Evolutionary conservation across 768 basidiomycete species (phyloP).

Genomic region (Termitomyces sp.): DNA sequence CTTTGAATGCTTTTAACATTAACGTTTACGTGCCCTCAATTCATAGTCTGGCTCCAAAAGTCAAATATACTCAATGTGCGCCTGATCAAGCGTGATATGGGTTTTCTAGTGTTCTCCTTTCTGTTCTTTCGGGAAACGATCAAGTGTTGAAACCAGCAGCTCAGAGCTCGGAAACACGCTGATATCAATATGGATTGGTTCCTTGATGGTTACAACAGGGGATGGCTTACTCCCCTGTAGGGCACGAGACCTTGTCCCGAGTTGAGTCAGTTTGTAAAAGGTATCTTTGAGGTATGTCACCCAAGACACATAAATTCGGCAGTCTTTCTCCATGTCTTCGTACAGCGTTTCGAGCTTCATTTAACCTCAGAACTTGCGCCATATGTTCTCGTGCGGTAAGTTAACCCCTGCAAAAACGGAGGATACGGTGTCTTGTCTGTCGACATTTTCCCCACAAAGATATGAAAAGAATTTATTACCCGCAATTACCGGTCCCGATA

Average conservation of each 20-base stretch:
- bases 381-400: neutral
- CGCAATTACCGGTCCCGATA: constrained; percentile 9
- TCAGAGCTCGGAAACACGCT: neutral
- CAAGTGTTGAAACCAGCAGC: neutral
- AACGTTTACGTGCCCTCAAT: neutral
- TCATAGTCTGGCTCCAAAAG: neutral
- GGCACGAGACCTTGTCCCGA: neutral
- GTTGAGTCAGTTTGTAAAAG: neutral
- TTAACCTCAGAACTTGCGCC: neutral
- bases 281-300: neutral
- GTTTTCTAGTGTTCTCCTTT: neutral
- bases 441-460: neutral
- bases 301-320: neutral
- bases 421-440: neutral
- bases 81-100: neutral
- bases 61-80: neutral
- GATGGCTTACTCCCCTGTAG: neutral
- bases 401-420: neutral
- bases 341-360: neutral
- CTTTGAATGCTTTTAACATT: neutral
- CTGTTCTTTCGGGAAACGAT: neutral
- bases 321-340: neutral
- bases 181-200: neutral
- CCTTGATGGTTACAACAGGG: neutral
- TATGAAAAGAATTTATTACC: neutral